A percentile compares a stretch with the other conserved stretches of the same genome.
These are phyloP conservation scores for Onygenales sp. DNA, from an alignment of 2,329 filamentous ascomycete genomes.

Conservation along the genomic window DNA sequence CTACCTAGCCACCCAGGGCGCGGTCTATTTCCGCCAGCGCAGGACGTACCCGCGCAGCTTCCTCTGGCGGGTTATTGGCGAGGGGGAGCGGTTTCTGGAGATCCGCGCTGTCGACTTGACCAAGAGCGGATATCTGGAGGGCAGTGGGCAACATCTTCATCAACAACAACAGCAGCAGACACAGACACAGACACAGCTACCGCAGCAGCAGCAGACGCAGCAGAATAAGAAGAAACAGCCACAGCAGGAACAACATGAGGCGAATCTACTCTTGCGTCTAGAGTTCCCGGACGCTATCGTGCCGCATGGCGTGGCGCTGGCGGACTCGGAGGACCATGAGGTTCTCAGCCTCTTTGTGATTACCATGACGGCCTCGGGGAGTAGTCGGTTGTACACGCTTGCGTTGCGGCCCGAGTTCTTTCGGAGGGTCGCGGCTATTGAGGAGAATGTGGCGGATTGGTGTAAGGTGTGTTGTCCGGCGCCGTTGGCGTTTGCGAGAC, in stretches of 20 bases:
- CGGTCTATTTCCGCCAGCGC: constrained; percentile 73
- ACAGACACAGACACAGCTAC: not conserved
- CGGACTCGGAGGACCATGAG: constrained; percentile 70
- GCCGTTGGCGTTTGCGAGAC: constrained; percentile 66
- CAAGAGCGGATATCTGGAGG: constrained; percentile 44
- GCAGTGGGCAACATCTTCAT: not conserved
- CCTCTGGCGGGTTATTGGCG: constrained; percentile 78
- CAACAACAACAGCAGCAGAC: not conserved
- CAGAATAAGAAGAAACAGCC: not conserved
- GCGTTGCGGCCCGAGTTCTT: constrained; percentile 78
- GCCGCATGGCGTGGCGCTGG: constrained; percentile 69
- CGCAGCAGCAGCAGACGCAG: not conserved
- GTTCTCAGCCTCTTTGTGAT: constrained; percentile 69
- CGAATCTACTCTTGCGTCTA: constrained; percentile 66
- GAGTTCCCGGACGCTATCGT: constrained; percentile 66
- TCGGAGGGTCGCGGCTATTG: constrained; percentile 56
- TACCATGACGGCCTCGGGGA: constrained; percentile 42
- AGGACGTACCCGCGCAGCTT: constrained; percentile 73
- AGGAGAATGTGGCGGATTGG: constrained; percentile 64
- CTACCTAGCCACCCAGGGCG: constrained; percentile 67
- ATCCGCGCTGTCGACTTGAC: constrained; percentile 74
- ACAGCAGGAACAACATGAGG: constrained; percentile 47
- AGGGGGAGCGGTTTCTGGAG: constrained; percentile 55
- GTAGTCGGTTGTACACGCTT: constrained; percentile 74
- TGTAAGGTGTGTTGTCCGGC: constrained; percentile 66